A percentile compares a stretch with the other conserved stretches of the same genome.
These are phyloP conservation scores for Penicillium macrosclerotiorum DNA, from an alignment of 495 filamentous ascomycete genomes.

Conservation along the genomic window DNA sequence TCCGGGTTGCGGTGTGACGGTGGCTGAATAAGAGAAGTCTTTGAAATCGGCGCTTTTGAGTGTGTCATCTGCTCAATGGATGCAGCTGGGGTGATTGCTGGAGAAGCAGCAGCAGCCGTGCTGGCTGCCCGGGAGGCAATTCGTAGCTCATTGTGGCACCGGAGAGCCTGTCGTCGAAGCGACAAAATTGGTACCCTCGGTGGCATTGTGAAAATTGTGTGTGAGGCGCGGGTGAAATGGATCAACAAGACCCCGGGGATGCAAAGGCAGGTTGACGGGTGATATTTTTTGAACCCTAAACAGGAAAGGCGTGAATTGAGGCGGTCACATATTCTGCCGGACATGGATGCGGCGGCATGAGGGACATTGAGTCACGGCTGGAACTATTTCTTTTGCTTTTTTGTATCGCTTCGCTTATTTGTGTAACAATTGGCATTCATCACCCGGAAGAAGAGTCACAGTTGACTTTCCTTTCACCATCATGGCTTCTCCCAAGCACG, in stretches of 20 bases:
- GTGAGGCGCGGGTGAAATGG: slow-evolving; percentile 14
- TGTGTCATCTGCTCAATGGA: slow-evolving; percentile 51
- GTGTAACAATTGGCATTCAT: background rate
- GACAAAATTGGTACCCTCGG: slow-evolving; percentile 43
- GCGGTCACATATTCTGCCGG: slow-evolving; percentile 23
- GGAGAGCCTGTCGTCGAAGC: slow-evolving; percentile 32
- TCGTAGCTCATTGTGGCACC: slow-evolving; percentile 36
- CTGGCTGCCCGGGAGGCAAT: slow-evolving; percentile 32
- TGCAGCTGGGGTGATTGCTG: slow-evolving; percentile 48
- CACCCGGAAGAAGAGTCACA: background rate
- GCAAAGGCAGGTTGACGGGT: slow-evolving; percentile 17
- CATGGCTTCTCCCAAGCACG: slow-evolving; percentile 21
- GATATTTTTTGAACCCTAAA: slow-evolving; percentile 30
- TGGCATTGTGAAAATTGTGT: slow-evolving; percentile 37
- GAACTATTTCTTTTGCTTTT: slow-evolving; percentile 1
- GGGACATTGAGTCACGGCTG: slow-evolving; percentile 14
- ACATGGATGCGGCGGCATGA: slow-evolving; percentile 9
- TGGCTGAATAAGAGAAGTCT: slow-evolving; percentile 71
- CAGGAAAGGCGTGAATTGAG: slow-evolving; percentile 4
- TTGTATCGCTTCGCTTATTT: background rate
- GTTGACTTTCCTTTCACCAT: background rate
- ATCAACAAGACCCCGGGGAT: slow-evolving; percentile 15
- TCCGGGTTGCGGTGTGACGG: slow-evolving; percentile 85
- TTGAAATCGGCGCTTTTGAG: slow-evolving; percentile 51
- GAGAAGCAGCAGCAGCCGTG: slow-evolving; percentile 40